phyloP scores from a whole-genome alignment of 2,329 filamentous ascomycete genomes.

The Scedosporium minutisporum region DNA sequence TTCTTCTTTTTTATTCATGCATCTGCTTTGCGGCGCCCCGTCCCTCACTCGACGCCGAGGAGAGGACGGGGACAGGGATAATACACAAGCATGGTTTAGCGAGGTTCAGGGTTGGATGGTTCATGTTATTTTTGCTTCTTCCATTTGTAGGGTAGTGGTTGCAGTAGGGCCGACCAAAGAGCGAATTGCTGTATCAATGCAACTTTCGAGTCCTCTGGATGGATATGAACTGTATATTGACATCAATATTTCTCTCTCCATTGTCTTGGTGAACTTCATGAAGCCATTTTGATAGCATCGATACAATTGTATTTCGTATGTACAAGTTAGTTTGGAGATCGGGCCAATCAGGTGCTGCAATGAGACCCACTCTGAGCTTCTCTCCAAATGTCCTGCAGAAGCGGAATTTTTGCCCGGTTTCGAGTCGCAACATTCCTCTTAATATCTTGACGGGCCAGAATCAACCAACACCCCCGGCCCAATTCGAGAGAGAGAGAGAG shows the following conservation, averaged over 20 bases:
- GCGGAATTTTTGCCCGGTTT: background rate
- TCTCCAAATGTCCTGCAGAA: background rate
- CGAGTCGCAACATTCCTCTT: background rate
- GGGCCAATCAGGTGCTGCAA: background rate
- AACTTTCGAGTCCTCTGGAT: no score
- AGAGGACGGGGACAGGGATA: no score
- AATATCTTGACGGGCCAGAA: background rate
- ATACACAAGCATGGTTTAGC: no score
- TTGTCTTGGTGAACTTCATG: no score
- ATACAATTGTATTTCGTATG: background rate
- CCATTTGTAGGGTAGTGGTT: no score
- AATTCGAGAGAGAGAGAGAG: background rate
- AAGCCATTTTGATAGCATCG: no score
- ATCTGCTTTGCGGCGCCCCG: background rate
- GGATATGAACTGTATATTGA: no score
- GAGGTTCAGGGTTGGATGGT: no score
- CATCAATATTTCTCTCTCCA: no score
- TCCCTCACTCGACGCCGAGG: background rate
- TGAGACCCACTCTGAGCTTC: background rate
- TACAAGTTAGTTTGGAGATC: background rate
- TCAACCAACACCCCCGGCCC: background rate
- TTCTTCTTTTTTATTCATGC: slow-evolving; percentile 2
- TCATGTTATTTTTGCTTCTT: no score
- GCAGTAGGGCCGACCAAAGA: no score
- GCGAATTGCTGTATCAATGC: no score